A percentile compares a stretch with the other conserved stretches of the same genome.
These are phyloP conservation scores for Neoboletus brunneissimus DNA, from an alignment of 768 basidiomycete genomes.

Conservation along the genomic window DNA sequence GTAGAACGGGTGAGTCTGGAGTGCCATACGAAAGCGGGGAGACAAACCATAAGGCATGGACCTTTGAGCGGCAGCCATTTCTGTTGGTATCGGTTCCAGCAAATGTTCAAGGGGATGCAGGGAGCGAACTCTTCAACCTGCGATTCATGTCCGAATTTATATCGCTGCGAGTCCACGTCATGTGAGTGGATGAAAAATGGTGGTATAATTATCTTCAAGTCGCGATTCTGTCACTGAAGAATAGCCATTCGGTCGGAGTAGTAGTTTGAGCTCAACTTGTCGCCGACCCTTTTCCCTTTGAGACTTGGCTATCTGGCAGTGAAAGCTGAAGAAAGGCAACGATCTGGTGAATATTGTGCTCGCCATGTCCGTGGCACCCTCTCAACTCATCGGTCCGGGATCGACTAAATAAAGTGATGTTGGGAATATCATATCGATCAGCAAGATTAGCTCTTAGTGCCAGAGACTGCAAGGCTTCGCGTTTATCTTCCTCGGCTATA, in stretches of 20 bases:
- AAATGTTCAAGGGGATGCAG: background rate
- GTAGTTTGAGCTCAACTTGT: no score
- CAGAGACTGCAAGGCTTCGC: background rate
- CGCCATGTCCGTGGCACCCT: no score
- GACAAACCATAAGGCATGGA: conserved; percentile 18
- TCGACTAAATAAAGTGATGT: background rate
- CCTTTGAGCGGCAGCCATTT: conserved; percentile 6
- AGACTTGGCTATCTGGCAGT: background rate
- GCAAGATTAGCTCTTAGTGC: background rate
- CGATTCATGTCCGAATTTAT: conserved; percentile 2
- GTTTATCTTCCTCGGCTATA: background rate
- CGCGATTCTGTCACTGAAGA: no score
- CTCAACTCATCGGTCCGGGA: background rate
- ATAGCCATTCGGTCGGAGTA: no score
- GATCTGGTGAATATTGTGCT: background rate
- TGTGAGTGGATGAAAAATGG: background rate
- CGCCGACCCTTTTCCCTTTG: background rate
- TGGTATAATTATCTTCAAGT: conserved; percentile 11
- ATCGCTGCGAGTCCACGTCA: background rate
- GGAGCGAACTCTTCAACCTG: background rate
- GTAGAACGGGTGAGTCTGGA: background rate
- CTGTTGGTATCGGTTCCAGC: background rate
- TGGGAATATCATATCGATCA: background rate
- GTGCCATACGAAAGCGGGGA: background rate
- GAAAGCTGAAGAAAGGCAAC: no score